phyloP scores from a whole-genome alignment of 768 basidiomycete genomes.

The Leccinum uliginosum region DNA sequence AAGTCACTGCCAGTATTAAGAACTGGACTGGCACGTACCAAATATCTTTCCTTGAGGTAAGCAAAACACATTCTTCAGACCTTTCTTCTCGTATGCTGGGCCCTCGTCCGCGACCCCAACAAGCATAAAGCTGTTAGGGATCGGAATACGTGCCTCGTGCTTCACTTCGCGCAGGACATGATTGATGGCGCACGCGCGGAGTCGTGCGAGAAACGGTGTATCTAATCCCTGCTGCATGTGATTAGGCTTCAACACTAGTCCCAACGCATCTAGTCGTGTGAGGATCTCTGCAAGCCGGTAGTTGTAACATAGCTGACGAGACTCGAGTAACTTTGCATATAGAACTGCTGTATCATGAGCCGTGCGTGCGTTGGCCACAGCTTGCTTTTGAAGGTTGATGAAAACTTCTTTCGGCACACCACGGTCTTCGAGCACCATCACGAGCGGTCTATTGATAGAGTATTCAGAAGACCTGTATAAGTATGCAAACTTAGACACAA shows the following conservation, averaged over 20 bases:
- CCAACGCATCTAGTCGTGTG: constrained; percentile 42
- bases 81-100: constrained; percentile 51
- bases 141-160: constrained; percentile 66
- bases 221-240: constrained; percentile 37
- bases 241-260: constrained; percentile 44
- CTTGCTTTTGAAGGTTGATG: constrained; percentile 53
- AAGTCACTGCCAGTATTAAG: background rate
- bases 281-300: constrained; percentile 54
- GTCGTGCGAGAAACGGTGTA: constrained; percentile 51
- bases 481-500: constrained; percentile 29
- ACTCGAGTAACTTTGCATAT: constrained; percentile 46
- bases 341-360: constrained; percentile 53
- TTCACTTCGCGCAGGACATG: constrained; percentile 72
- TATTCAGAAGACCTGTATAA: background rate
- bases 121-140: constrained; percentile 63
- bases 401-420: constrained; percentile 59
- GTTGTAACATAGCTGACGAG: constrained; percentile 40
- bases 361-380: constrained; percentile 52
- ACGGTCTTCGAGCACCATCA: constrained; percentile 77
- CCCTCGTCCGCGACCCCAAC: constrained; percentile 86
- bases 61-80: constrained; percentile 48
- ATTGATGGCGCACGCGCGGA: constrained; percentile 59
- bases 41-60: constrained; percentile 60
- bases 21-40: constrained; percentile 41
- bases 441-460: constrained; percentile 47